Evolutionary conservation across 2,329 filamentous ascomycete genomes (phyloP).

Genomic region (Diaporthe caulivora): DNA sequence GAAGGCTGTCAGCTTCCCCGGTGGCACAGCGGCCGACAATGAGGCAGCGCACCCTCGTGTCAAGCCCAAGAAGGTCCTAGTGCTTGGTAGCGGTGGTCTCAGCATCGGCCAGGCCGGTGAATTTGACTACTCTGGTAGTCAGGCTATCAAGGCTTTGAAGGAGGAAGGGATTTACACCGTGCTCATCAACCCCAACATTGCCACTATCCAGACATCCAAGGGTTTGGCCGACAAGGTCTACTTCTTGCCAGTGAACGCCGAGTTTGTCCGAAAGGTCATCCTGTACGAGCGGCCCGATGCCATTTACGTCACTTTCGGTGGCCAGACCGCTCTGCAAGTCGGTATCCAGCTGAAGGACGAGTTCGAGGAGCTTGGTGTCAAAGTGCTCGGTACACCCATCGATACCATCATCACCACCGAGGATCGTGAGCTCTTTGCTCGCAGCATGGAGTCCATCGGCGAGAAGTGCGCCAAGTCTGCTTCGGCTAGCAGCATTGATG

Average conservation of each 20-base stretch:
- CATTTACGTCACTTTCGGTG: constrained; percentile 98
- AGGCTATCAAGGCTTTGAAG: constrained; percentile 98
- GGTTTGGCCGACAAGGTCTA: constrained; percentile 98
- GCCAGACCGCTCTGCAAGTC: constrained; percentile 95
- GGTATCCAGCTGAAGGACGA: constrained; percentile 98
- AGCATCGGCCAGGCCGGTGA: constrained; percentile 98
- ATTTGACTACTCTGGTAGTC: constrained; percentile 98
- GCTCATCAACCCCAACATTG: constrained; percentile 98
- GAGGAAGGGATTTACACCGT: constrained; percentile 98
- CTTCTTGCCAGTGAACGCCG: constrained; percentile 95
- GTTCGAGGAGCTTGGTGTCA: constrained; percentile 91
- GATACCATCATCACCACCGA: constrained; percentile 99
- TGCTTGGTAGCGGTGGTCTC: constrained; percentile 93
- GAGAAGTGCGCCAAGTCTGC: constrained; percentile 99
- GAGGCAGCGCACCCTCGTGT: constrained; percentile 81
- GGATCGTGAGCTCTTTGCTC: constrained; percentile 95
- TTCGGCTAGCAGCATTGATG: constrained; percentile 88
- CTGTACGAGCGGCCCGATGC: constrained; percentile 93
- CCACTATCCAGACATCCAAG: constrained; percentile 98
- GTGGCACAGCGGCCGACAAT: constrained; percentile 84
- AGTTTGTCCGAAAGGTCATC: constrained; percentile 98
- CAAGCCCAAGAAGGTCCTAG: constrained; percentile 91
- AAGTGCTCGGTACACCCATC: constrained; percentile 95
- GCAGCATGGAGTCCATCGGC: constrained; percentile 97
- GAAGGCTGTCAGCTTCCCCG: constrained; percentile 86